These are phyloP conservation scores for Hemerocallis citrina DNA, from an alignment of 106 monocot genomes.

Conservation along the genomic window DNA sequence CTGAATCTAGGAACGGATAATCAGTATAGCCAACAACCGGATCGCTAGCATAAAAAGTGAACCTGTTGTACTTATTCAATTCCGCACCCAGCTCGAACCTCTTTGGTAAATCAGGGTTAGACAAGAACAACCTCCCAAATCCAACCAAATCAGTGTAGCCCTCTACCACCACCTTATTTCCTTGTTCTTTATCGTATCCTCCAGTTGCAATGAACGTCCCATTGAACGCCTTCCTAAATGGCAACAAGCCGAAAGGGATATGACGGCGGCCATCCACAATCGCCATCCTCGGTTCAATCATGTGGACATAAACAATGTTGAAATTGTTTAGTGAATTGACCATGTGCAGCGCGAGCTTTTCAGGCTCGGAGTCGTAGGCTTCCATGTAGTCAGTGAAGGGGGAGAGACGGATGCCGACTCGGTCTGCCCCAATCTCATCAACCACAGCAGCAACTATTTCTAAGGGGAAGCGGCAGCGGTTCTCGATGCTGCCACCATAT, in stretches of 20 bases:
- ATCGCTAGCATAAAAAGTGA: slow-evolving; percentile 31
- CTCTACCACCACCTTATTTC: slow-evolving; percentile 19
- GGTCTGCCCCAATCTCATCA: slow-evolving; percentile 43
- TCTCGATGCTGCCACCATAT: slow-evolving; percentile 52
- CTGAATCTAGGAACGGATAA: slow-evolving; percentile 40
- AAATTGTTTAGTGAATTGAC: slow-evolving; percentile 35
- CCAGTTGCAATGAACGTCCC: slow-evolving; percentile 34
- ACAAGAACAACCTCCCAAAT: slow-evolving; percentile 35
- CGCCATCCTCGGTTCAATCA: slow-evolving; percentile 49
- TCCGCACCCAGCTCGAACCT: slow-evolving; percentile 33
- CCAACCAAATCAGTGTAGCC: slow-evolving; percentile 36
- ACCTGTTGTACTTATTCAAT: slow-evolving; percentile 33
- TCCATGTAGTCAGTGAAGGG: slow-evolving; percentile 23
- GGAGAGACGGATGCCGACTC: slow-evolving; percentile 46
- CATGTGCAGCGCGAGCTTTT: slow-evolving; percentile 39
- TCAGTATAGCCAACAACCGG: slow-evolving; percentile 44
- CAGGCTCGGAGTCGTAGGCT: slow-evolving; percentile 35
- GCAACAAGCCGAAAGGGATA: slow-evolving; percentile 16
- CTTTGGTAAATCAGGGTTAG: slow-evolving; percentile 39
- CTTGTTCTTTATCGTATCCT: slow-evolving; percentile 42
- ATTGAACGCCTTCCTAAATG: slow-evolving; percentile 30
- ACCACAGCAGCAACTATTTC: slow-evolving; percentile 32
- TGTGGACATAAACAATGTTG: slow-evolving; percentile 27
- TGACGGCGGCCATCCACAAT: slow-evolving; percentile 18
- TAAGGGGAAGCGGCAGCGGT: slow-evolving; percentile 50